These are phyloP conservation scores for Eucalyptus albens DNA, from an alignment of 345 rosid species.

Conservation along the genomic window DNA sequence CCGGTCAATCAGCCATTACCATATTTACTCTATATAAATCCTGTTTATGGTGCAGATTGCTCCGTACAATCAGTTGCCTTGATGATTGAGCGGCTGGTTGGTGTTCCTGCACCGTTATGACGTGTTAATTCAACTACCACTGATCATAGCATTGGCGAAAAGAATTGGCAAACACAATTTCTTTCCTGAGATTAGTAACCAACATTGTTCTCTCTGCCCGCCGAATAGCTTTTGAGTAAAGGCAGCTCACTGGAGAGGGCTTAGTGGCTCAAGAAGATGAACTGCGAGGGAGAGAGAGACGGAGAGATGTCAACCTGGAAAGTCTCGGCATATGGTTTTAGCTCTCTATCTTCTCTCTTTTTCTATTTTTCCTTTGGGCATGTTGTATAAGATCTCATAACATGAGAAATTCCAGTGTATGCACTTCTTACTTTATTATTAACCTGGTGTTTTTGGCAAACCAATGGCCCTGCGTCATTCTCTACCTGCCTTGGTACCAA, in stretches of 20 bases:
- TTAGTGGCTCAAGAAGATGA: neutral
- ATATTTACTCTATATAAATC: neutral
- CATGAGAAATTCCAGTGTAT: neutral
- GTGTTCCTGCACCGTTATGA: conserved; percentile 20
- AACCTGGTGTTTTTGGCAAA: neutral
- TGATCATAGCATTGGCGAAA: neutral
- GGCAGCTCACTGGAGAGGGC: neutral
- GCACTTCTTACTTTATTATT: neutral
- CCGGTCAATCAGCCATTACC: neutral
- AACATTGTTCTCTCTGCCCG: neutral
- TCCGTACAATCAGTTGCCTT: conserved; percentile 69
- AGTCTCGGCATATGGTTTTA: neutral
- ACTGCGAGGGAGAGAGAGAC: neutral
- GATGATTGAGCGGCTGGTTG: conserved; percentile 54
- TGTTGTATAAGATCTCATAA: neutral
- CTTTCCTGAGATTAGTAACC: neutral
- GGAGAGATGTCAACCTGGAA: neutral
- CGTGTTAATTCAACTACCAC: neutral
- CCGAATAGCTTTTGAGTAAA: neutral
- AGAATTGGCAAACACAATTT: neutral
- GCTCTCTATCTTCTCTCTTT: neutral
- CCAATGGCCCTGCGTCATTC: neutral
- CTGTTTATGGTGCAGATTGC: conserved; percentile 44
- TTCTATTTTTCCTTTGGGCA: neutral
- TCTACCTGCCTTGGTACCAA: neutral